Percentiles rank a stretch among this genome's conserved stretches.
These are phyloP conservation scores for Fusarium sublunatum DNA, from an alignment of 2,329 filamentous ascomycete species.

Conservation along the genomic window DNA sequence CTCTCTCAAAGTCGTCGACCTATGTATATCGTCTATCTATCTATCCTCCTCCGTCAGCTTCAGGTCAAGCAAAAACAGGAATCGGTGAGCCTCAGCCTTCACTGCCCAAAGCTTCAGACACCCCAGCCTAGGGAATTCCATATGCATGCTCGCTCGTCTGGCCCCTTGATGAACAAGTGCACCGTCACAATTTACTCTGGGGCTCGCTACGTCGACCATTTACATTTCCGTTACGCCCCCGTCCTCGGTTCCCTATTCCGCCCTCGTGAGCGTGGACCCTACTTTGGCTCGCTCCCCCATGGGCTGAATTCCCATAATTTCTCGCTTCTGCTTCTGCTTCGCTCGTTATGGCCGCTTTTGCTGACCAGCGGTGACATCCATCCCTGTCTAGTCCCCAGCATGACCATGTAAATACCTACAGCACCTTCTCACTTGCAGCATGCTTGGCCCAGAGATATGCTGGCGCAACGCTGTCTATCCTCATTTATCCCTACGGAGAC, in stretches of 20 bases:
- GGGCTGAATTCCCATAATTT: conserved; percentile 28
- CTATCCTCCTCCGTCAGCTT: neutral
- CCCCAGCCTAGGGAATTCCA: too few species aligned
- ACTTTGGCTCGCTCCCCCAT: conserved; percentile 9
- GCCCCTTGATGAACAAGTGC: conserved; percentile 24
- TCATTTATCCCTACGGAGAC: neutral
- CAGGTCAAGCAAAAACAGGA: neutral
- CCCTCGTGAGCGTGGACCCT: conserved; percentile 27
- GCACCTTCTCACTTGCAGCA: conserved; percentile 3
- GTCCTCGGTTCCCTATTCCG: conserved; percentile 37
- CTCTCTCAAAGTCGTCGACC: neutral
- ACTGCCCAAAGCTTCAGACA: too few species aligned
- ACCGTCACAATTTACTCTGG: conserved; percentile 11
- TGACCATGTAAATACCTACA: conserved; percentile 6
- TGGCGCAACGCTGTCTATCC: conserved; percentile 16
- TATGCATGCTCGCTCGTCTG: conserved; percentile 15
- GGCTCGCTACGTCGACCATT: conserved; percentile 36
- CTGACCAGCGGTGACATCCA: conserved; percentile 30
- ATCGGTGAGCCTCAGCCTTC: conserved; percentile 10
- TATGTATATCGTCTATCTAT: conserved; percentile 6
- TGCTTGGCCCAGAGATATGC: conserved; percentile 20
- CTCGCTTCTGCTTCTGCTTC: conserved; percentile 34
- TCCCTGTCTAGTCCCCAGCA: conserved; percentile 22
- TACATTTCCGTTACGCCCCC: conserved; percentile 21
- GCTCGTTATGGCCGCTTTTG: conserved; percentile 22